These are phyloP conservation scores for Zygoascus ofunaensis DNA, from an alignment of 805 yeast genomes.

Conservation along the genomic window DNA sequence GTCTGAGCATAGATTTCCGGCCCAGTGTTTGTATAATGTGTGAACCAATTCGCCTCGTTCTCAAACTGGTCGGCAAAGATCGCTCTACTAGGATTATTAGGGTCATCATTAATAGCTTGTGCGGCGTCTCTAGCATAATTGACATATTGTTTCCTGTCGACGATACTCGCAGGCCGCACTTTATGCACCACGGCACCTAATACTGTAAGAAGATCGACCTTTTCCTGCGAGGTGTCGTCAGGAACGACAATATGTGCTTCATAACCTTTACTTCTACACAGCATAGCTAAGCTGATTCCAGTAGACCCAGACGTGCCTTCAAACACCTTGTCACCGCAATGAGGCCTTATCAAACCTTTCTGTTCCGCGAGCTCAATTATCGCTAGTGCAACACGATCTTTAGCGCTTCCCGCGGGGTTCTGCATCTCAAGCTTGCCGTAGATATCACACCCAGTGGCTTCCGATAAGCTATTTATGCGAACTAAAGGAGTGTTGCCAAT, in stretches of 20 bases:
- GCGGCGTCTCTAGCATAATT: conserved; percentile 74
- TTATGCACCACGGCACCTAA: conserved; percentile 78
- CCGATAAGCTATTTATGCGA: conserved; percentile 58
- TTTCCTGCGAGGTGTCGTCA: conserved; percentile 84
- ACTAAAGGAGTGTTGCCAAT: conserved; percentile 90
- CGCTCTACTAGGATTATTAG: conserved; percentile 40
- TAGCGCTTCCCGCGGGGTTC: conserved; percentile 95
- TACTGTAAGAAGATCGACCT: conserved; percentile 56
- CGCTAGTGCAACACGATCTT: conserved; percentile 86
- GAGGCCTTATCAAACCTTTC: conserved; percentile 46
- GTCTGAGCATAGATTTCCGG: conserved; percentile 84
- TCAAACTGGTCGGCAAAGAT: conserved; percentile 95
- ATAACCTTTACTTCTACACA: conserved; percentile 85
- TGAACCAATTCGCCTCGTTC: conserved; percentile 80
- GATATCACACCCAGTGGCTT: conserved; percentile 67
- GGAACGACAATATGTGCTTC: conserved; percentile 90
- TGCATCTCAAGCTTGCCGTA: conserved; percentile 78
- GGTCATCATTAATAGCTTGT: conserved; percentile 33
- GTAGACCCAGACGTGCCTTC: conserved; percentile 98
- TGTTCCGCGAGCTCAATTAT: conserved; percentile 63
- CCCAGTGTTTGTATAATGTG: conserved; percentile 77
- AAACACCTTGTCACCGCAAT: conserved; percentile 63
- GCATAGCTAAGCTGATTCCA: conserved; percentile 84
- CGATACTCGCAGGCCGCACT: conserved; percentile 91
- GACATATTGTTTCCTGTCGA: conserved; percentile 87